Conservation (phyloP, 164 flowering plant species). For the Akebia trifoliata region DNA sequence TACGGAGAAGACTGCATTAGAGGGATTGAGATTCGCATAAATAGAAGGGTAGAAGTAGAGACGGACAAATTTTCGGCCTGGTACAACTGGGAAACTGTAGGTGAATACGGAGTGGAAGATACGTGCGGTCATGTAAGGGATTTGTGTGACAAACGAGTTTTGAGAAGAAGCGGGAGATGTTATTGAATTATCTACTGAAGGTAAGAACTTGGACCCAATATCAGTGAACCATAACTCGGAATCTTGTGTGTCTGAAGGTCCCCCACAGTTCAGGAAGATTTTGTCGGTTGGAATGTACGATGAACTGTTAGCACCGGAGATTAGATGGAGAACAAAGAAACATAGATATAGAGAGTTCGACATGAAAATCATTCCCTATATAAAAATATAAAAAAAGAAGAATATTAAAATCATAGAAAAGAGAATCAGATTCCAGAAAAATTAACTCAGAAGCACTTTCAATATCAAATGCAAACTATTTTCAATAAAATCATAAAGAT, state of each 20-base stretch:
- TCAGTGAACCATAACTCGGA: conserved; percentile 66
- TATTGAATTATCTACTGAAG: conserved; percentile 26
- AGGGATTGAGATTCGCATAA: conserved; percentile 39
- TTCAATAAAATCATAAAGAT: neutral
- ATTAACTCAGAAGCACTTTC: too few species aligned
- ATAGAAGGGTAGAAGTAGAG: conserved; percentile 67
- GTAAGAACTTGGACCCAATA: conserved; percentile 46
- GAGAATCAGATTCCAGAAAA: neutral
- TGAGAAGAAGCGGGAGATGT: conserved; percentile 46
- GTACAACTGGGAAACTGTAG: conserved; percentile 58
- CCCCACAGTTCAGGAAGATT: conserved; percentile 63
- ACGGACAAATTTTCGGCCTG: conserved; percentile 67
- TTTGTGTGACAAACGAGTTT: conserved; percentile 49
- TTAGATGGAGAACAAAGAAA: neutral
- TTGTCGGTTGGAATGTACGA: conserved; percentile 53
- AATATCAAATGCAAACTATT: too few species aligned
- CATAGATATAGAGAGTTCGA: neutral
- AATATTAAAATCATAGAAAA: neutral
- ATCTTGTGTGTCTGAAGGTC: conserved; percentile 32
- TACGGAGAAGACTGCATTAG: conserved; percentile 53
- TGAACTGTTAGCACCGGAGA: conserved; percentile 6
- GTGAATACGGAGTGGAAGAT: conserved; percentile 56
- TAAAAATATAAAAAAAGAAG: too few species aligned
- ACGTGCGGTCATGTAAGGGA: conserved; percentile 83
- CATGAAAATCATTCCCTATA: too few species aligned